Percentiles rank a stretch among this genome's conserved stretches.
Conservation (phyloP, 306 rosid genomes). For the Gastrolobium villosum region DNA sequence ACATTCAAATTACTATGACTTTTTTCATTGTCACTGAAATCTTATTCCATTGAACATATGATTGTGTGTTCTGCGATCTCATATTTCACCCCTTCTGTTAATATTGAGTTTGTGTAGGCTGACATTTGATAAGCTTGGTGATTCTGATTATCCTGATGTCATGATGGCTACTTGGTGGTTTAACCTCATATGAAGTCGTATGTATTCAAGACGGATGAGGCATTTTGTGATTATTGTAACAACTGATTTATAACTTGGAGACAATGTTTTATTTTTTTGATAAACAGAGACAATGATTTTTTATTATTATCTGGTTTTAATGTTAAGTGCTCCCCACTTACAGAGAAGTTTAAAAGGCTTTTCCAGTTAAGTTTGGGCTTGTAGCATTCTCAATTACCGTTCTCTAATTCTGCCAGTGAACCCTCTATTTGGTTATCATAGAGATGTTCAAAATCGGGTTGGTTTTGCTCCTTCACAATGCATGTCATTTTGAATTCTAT, state of each 20-base stretch:
- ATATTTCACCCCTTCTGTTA: conserved; percentile 31
- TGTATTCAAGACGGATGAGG: conserved; percentile 55
- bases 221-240: conserved; percentile 48
- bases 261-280: conserved; percentile 28
- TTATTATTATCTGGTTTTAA: conserved; percentile 51
- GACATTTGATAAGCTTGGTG: conserved; percentile 83
- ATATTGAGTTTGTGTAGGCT: conserved; percentile 61
- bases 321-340: conserved; percentile 36
- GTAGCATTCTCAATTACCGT: conserved; percentile 3
- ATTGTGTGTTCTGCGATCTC: conserved; percentile 27
- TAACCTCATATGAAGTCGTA: conserved; percentile 46
- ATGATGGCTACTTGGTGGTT: conserved; percentile 62
- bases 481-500: not conserved
- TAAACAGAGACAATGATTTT: too few relatives aligned
- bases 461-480: not conserved
- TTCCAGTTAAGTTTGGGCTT: conserved; percentile 33
- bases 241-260: conserved; percentile 30
- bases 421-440: conserved; percentile 28
- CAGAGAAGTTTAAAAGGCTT: conserved; percentile 32
- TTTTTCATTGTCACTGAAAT: not conserved
- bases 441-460: conserved; percentile 21
- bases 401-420: conserved; percentile 40
- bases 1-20: not conserved
- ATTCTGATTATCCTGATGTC: conserved; percentile 72
- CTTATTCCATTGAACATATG: not conserved